Percentiles rank a stretch among this genome's conserved stretches.
phyloP scores from a whole-genome alignment of 2,329 filamentous ascomycete species.

The Penicillium sclerotiorum region DNA sequence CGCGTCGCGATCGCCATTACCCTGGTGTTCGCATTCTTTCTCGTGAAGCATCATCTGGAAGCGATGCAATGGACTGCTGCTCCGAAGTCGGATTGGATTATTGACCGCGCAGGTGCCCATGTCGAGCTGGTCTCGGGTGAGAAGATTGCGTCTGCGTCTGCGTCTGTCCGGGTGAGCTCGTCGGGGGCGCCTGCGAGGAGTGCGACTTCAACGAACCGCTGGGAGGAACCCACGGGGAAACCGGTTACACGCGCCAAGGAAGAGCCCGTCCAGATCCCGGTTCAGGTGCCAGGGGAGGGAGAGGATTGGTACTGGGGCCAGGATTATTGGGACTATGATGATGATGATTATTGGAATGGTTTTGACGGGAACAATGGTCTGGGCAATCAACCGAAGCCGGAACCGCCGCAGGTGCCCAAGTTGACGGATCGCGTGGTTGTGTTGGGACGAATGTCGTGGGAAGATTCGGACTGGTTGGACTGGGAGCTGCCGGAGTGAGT shows the following conservation, averaged over 20 bases:
- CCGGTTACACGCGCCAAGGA: conserved; percentile 3
- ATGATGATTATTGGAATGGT: background rate
- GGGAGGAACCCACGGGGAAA: conserved; percentile 10
- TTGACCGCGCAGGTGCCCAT: conserved; percentile 13
- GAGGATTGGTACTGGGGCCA: conserved; percentile 1
- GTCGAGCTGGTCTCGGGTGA: conserved; percentile 26
- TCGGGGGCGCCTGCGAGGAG: too few species aligned
- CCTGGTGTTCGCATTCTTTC: conserved; percentile 22
- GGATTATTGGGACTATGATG: background rate
- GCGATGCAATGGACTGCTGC: conserved; percentile 14
- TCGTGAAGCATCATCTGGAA: conserved; percentile 22
- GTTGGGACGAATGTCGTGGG: conserved; percentile 44
- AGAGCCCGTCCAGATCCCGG: conserved; percentile 17
- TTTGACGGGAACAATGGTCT: background rate
- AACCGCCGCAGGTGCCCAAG: conserved; percentile 16
- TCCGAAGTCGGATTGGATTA: conserved; percentile 4
- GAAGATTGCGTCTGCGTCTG: background rate
- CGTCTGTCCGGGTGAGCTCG: too few species aligned
- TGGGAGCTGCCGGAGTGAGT: conserved; percentile 47
- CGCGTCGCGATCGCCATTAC: conserved; percentile 17
- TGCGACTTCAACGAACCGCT: background rate
- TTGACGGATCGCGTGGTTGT: conserved; percentile 39
- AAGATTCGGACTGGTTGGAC: conserved; percentile 49
- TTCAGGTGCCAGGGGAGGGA: conserved; percentile 17
- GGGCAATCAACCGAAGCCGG: conserved; percentile 10